phyloP scores from a whole-genome alignment of 306 rosid species.

The Boehmeria nivea region DNA sequence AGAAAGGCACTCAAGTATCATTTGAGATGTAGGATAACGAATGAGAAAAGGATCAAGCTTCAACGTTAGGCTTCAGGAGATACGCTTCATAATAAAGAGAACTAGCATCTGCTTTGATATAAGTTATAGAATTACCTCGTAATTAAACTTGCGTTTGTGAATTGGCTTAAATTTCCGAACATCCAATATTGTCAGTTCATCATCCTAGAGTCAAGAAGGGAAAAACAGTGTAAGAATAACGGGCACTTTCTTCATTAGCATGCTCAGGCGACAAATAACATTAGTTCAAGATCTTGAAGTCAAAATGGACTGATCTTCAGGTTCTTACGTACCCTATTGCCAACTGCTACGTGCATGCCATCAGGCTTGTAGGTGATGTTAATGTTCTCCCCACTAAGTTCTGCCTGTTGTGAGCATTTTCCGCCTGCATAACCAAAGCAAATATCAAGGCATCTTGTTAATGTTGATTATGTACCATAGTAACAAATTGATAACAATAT shows the following conservation, averaged over 20 bases:
- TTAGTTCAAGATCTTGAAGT: slow-evolving; percentile 2
- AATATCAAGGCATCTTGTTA: slow-evolving; percentile 9
- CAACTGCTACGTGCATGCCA: slow-evolving; percentile 88
- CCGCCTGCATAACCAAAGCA: slow-evolving; percentile 51
- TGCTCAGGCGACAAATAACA: no score
- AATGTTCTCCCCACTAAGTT: slow-evolving; percentile 91
- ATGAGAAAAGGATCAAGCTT: no score
- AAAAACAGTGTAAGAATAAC: slow-evolving; percentile 16
- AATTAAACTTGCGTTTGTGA: slow-evolving; percentile 85
- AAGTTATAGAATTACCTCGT: slow-evolving; percentile 55
- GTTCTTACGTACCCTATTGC: slow-evolving; percentile 68
- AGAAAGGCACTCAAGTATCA: slow-evolving; percentile 1
- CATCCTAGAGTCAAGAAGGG: slow-evolving; percentile 49
- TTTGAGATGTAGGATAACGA: no score
- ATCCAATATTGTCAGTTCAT: slow-evolving; percentile 88
- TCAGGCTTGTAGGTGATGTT: slow-evolving; percentile 97
- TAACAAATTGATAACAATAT: not conserved
- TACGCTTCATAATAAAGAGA: no score
- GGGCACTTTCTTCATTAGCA: no score
- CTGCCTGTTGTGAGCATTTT: slow-evolving; percentile 84
- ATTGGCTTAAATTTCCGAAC: slow-evolving; percentile 91
- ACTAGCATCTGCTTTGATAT: no score
- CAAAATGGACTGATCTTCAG: not conserved
- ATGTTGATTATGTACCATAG: not conserved
- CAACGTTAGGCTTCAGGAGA: not conserved